These are phyloP conservation scores for Colletotrichum liaoningense DNA, from an alignment of 2,329 filamentous ascomycete species.

Conservation along the genomic window DNA sequence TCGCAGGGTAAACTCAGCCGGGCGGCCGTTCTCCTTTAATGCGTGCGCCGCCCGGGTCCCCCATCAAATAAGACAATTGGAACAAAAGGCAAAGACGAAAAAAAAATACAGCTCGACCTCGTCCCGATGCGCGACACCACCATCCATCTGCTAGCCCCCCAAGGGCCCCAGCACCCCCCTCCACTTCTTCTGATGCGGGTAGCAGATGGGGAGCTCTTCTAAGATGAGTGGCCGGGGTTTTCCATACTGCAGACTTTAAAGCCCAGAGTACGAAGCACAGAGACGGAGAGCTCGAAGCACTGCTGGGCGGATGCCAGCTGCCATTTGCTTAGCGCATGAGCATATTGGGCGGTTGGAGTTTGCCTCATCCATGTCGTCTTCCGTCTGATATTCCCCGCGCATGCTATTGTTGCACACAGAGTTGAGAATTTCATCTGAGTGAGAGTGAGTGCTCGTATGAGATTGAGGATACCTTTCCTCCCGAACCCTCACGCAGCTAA, in stretches of 20 bases:
- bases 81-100: neutral
- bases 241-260: neutral
- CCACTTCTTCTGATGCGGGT: neutral
- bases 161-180: neutral
- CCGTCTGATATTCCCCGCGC: neutral
- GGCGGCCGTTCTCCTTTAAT: conserved; percentile 22
- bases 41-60: conserved; percentile 14
- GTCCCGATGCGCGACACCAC: conserved; percentile 15
- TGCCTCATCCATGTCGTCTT: conserved; percentile 13
- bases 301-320: neutral
- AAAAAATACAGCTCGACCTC: conserved; percentile 1
- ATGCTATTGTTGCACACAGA: neutral
- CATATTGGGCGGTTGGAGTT: conserved; percentile 4
- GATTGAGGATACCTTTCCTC: neutral
- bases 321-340: conserved; percentile 1
- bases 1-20: conserved; percentile 28
- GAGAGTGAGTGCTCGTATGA: neutral
- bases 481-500: neutral
- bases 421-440: neutral
- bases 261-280: neutral
- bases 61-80: neutral
- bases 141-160: conserved; percentile 1
- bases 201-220: neutral
- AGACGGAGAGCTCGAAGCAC: neutral
- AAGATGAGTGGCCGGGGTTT: neutral